A percentile compares a stretch with the other conserved stretches of the same genome.
Conservation (phyloP, 345 rosid species). For the Limnanthes douglasii region DNA sequence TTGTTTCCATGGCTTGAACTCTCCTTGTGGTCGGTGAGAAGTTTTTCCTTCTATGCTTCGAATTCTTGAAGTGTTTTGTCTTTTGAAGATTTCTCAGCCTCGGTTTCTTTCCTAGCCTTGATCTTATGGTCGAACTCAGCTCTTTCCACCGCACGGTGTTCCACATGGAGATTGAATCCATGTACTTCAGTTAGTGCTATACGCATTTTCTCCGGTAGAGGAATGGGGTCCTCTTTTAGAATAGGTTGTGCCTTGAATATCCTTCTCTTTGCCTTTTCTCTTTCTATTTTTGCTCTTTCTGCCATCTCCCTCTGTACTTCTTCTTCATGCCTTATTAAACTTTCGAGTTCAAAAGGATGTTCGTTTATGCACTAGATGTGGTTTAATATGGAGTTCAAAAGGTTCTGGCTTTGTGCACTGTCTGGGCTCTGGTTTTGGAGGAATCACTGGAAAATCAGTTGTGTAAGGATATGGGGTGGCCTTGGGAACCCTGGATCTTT, state of each 20-base stretch:
- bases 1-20: too few relatives aligned
- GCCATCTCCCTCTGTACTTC: conserved; percentile 75
- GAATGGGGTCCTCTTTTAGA: conserved; percentile 81
- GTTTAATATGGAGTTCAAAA: too few relatives aligned
- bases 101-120: too few relatives aligned
- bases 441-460: conserved; percentile 93
- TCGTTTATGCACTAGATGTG: too few relatives aligned
- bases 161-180: conserved; percentile 48
- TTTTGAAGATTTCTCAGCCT: too few relatives aligned
- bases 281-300: conserved; percentile 54
- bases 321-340: conserved; percentile 78
- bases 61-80: too few relatives aligned
- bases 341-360: conserved; percentile 84
- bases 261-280: conserved; percentile 61
- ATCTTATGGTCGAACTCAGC: conserved; percentile 88
- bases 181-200: conserved; percentile 81
- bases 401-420: conserved; percentile 69
- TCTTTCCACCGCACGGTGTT: conserved; percentile 62
- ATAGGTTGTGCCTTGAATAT: conserved; percentile 71
- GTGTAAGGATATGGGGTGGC: conserved; percentile 93
- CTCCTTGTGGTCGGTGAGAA: too few relatives aligned
- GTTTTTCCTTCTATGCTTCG: too few relatives aligned
- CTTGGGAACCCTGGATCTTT: conserved; percentile 59
- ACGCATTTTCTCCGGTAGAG: conserved; percentile 78
- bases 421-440: conserved; percentile 80